Percentiles rank a stretch among this genome's conserved stretches.
These are phyloP conservation scores for Pichia rugopelliculosa DNA, from an alignment of 805 yeast genomes.

Conservation along the genomic window DNA sequence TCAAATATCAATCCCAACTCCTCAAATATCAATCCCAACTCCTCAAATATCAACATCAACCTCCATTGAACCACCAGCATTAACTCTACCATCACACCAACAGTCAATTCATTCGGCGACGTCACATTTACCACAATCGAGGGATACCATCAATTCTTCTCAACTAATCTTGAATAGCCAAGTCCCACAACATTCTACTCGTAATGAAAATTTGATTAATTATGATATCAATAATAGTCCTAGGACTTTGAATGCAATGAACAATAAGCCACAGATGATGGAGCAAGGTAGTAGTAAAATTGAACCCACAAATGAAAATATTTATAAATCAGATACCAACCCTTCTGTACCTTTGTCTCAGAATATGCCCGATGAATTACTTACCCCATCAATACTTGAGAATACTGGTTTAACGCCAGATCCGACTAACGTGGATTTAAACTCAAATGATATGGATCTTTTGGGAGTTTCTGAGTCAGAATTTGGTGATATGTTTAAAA, in stretches of 20 bases:
- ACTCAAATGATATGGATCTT: not conserved
- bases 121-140: too few species aligned
- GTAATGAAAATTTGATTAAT: not conserved
- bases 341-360: not conserved
- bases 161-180: not conserved
- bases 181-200: not conserved
- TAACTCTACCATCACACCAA: not conserved
- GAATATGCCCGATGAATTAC: not conserved
- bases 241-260: not conserved
- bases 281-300: not conserved
- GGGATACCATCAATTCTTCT: not conserved
- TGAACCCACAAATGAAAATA: not conserved
- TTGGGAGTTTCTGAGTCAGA: slow-evolving; percentile 5
- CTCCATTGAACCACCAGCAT: not conserved
- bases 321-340: not conserved
- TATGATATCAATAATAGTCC: not conserved
- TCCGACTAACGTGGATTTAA: not conserved
- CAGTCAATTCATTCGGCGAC: too few species aligned
- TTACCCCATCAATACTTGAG: slow-evolving; percentile 2
- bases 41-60: not conserved
- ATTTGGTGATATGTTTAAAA: slow-evolving; percentile 12
- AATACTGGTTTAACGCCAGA: slow-evolving; percentile 4
- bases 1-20: not conserved
- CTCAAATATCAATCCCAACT: not conserved
- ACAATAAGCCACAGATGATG: not conserved